These are phyloP conservation scores for Theileria luwenshuni DNA, from an alignment of 169 alveolate genomes.

Conservation along the genomic window DNA sequence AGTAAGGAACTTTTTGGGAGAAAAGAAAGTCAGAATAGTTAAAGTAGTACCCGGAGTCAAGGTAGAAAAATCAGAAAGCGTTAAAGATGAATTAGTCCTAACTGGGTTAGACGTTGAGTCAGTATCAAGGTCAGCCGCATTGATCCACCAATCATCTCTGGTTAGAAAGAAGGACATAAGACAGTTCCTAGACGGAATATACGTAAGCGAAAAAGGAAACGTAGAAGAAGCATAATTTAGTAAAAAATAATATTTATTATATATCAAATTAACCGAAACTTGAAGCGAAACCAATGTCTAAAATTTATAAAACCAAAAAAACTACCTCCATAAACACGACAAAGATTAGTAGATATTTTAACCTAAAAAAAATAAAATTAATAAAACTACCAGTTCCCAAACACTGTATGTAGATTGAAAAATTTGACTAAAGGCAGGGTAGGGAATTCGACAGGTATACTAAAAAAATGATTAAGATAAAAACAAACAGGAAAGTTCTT, in stretches of 20 bases:
- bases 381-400: constrained; percentile 80
- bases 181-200: constrained; percentile 98
- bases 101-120: constrained; percentile 96
- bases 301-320: background rate
- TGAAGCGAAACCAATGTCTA: constrained; percentile 66
- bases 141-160: constrained; percentile 95
- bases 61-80: constrained; percentile 89
- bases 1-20: constrained; percentile 98
- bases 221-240: constrained; percentile 66
- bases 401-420: constrained; percentile 81
- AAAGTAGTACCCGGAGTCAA: constrained; percentile 92
- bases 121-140: constrained; percentile 97
- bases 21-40: constrained; percentile 93
- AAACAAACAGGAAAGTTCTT: constrained; percentile 81
- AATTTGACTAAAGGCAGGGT: constrained; percentile 81
- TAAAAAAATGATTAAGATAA: constrained; percentile 6
- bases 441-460: constrained; percentile 86
- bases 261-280: constrained; percentile 27
- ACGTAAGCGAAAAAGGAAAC: constrained; percentile 94
- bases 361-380: constrained; percentile 48
- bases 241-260: background rate
- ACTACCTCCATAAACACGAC: constrained; percentile 75
- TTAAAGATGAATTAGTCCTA: constrained; percentile 95
- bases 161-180: constrained; percentile 98
- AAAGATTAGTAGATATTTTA: constrained; percentile 69